Evolutionary conservation across 1,284 basidiomycete genomes (phyloP).

Genomic region (Trichosporon sp.): DNA sequence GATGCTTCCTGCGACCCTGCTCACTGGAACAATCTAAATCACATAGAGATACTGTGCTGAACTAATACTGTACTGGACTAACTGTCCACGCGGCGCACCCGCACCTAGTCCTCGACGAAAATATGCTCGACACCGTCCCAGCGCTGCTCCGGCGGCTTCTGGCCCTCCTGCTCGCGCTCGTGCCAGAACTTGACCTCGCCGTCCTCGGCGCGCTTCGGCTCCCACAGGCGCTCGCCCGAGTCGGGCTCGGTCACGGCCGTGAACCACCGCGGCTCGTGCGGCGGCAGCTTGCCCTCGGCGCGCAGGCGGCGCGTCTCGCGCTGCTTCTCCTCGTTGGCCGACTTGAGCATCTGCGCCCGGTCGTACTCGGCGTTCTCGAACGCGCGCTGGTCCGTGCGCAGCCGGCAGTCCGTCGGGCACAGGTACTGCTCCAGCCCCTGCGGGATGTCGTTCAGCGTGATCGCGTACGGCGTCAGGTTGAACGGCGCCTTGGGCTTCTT

Average conservation of each 20-base stretch:
- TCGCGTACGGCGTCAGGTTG: conserved; percentile 91
- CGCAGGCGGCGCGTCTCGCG: conserved; percentile 68
- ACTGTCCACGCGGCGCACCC: neutral
- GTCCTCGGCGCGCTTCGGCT: conserved; percentile 57
- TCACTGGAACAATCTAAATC: too few relatives aligned
- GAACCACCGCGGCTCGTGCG: conserved; percentile 83
- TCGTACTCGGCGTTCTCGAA: conserved; percentile 92
- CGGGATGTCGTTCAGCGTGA: conserved; percentile 63
- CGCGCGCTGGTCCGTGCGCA: conserved; percentile 91
- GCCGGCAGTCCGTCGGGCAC: conserved; percentile 86
- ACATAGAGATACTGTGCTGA: neutral
- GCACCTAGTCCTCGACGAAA: conserved; percentile 60
- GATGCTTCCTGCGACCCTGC: too few relatives aligned
- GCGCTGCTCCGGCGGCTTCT: conserved; percentile 37
- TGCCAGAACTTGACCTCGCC: conserved; percentile 73
- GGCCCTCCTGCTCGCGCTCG: conserved; percentile 67
- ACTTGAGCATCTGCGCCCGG: conserved; percentile 79
- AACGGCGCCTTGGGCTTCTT: conserved; percentile 78
- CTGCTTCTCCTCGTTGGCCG: conserved; percentile 82
- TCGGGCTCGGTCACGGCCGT: conserved; percentile 69
- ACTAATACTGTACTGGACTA: neutral
- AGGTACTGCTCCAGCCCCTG: conserved; percentile 63
- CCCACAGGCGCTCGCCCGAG: conserved; percentile 81
- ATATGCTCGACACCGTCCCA: conserved; percentile 75
- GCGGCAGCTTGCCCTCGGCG: conserved; percentile 67